Evolutionary conservation across 331 rosid genomes (phyloP).

Genomic region (Quercus tomentella): DNA sequence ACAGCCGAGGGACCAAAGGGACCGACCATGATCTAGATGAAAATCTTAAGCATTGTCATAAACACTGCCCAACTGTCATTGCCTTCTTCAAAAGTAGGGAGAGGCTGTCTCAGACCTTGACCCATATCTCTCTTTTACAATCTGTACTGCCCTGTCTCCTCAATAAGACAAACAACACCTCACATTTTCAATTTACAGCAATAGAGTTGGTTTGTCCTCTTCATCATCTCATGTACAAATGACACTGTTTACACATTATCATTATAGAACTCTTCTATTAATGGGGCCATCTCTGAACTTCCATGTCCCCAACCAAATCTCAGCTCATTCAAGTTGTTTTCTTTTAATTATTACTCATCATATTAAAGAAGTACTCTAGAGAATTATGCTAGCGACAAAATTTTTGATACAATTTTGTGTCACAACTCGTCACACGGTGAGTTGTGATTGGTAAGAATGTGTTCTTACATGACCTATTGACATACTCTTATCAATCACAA

Average conservation of each 20-base stretch:
- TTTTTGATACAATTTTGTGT: no score
- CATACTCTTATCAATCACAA: no score
- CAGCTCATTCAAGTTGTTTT: not conserved
- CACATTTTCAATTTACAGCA: not conserved
- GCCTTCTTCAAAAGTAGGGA: not conserved
- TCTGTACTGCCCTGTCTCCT: not conserved
- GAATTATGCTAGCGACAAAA: no score
- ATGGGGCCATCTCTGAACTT: no score
- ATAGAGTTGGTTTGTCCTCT: not conserved
- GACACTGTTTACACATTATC: not conserved
- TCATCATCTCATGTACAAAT: not conserved
- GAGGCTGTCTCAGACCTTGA: not conserved
- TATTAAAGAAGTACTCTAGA: not conserved
- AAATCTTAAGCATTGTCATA: not conserved
- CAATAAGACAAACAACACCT: conserved; percentile 13
- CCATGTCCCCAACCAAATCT: not conserved
- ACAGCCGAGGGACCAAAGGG: not conserved
- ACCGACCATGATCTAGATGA: not conserved
- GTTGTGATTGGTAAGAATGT: no score
- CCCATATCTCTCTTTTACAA: conserved; percentile 6
- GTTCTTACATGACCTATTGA: no score
- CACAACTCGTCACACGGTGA: rapidly evolving
- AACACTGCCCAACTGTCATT: not conserved
- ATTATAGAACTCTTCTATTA: not conserved
- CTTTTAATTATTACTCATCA: not conserved